A percentile compares a stretch with the other conserved stretches of the same genome.
These are phyloP conservation scores for Quercus engelmannii DNA, from an alignment of 306 rosid genomes.

Conservation along the genomic window DNA sequence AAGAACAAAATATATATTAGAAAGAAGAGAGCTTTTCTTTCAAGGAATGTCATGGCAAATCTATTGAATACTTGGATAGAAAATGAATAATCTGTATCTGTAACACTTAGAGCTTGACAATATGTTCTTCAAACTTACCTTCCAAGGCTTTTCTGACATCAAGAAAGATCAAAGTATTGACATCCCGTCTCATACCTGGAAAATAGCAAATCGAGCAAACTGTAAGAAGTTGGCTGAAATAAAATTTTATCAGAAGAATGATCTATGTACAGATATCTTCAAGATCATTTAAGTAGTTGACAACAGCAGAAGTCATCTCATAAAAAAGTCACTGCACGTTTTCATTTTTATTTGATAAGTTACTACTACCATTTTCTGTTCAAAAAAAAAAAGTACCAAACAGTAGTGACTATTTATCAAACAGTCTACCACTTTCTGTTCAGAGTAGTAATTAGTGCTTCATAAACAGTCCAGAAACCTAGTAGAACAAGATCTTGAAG, in stretches of 20 bases:
- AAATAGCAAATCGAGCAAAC: background rate
- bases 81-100: background rate
- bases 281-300: background rate
- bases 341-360: too few relatives aligned
- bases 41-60: background rate
- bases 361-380: too few relatives aligned
- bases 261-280: background rate
- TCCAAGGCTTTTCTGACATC: slow-evolving; percentile 73
- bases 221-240: background rate
- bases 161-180: slow-evolving; percentile 67
- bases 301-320: background rate
- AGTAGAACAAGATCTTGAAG: too few relatives aligned
- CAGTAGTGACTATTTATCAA: too few relatives aligned
- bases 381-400: too few relatives aligned
- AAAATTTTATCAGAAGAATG: background rate
- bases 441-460: too few relatives aligned
- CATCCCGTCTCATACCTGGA: slow-evolving; percentile 83
- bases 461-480: too few relatives aligned
- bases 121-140: slow-evolving; percentile 39
- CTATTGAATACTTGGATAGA: background rate
- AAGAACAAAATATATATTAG: background rate
- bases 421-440: too few relatives aligned
- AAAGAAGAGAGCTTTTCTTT: background rate
- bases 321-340: too few relatives aligned
- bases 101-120: background rate